Evolutionary conservation across 208 protist species (phyloP).

Genomic region (Leptomonas pyrrhocoris): DNA sequence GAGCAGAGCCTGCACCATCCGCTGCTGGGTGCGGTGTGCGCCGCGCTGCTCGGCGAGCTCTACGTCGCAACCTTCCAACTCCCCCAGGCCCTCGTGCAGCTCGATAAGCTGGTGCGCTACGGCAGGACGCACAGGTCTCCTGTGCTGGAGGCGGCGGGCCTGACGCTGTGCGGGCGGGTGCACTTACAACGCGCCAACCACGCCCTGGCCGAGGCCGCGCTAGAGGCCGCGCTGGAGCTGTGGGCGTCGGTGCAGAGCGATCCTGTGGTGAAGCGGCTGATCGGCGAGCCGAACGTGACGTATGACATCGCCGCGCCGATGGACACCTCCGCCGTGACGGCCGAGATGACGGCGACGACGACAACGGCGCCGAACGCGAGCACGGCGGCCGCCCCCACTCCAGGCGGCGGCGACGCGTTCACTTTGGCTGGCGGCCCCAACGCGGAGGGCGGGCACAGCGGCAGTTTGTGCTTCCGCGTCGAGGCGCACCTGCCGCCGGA

Average conservation of each 20-base stretch:
- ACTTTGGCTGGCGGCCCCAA: background rate
- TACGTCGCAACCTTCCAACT: slow-evolving; percentile 87
- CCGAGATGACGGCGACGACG: slow-evolving; percentile 15
- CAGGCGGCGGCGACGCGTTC: background rate
- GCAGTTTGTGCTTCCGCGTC: slow-evolving; percentile 14
- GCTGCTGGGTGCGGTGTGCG: slow-evolving; percentile 61
- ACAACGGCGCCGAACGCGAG: background rate
- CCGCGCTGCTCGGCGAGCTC: slow-evolving; percentile 81
- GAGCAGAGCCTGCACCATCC: slow-evolving; percentile 68
- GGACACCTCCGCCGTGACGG: slow-evolving; percentile 9
- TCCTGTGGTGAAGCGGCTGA: slow-evolving; percentile 18
- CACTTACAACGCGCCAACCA: slow-evolving; percentile 83
- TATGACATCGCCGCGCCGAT: slow-evolving; percentile 18
- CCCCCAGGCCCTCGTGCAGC: slow-evolving; percentile 63
- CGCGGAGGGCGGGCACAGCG: slow-evolving; percentile 15
- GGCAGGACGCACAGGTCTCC: slow-evolving; percentile 37
- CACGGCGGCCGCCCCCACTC: background rate
- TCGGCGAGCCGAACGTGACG: background rate
- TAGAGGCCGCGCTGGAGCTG: slow-evolving; percentile 54
- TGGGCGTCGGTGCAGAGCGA: slow-evolving; percentile 44
- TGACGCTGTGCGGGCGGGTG: slow-evolving; percentile 73
- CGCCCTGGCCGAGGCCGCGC: slow-evolving; percentile 65
- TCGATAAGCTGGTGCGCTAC: slow-evolving; percentile 52
- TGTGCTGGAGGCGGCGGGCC: slow-evolving; percentile 69
- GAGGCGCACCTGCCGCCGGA: slow-evolving; percentile 45